phyloP scores from a whole-genome alignment of 345 rosid genomes.

The Erysimum cheiranthoides region DNA sequence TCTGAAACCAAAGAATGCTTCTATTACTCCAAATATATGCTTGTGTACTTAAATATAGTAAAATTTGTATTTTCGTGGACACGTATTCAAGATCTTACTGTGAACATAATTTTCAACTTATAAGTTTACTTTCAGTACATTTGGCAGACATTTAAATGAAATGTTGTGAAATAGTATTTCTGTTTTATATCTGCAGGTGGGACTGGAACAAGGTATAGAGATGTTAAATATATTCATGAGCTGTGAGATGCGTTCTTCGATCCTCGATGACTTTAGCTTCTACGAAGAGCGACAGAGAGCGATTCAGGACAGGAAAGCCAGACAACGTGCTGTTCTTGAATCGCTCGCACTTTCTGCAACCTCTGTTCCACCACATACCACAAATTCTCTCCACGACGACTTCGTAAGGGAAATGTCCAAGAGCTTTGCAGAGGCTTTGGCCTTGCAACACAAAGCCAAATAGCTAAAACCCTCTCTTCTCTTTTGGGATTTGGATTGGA shows the following conservation, averaged over 20 bases:
- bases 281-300: slow-evolving; percentile 81
- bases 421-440: slow-evolving; percentile 67
- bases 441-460: slow-evolving; percentile 37
- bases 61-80: not conserved
- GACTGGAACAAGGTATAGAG: slow-evolving; percentile 69
- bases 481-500: not conserved
- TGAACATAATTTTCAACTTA: not conserved
- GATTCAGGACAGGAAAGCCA: slow-evolving; percentile 69
- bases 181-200: slow-evolving; percentile 55
- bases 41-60: slow-evolving; percentile 11
- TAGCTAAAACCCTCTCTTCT: slow-evolving; percentile 5
- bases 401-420: slow-evolving; percentile 57
- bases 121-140: slow-evolving; percentile 2
- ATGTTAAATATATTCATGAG: slow-evolving; percentile 66
- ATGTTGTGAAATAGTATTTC: not conserved
- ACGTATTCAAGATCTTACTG: not conserved
- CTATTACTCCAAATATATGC: not conserved
- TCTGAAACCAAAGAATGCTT: not conserved
- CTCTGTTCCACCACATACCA: slow-evolving; percentile 35
- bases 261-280: slow-evolving; percentile 77
- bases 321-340: slow-evolving; percentile 49
- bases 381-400: slow-evolving; percentile 46
- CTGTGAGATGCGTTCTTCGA: slow-evolving; percentile 59
- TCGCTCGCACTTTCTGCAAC: slow-evolving; percentile 1
- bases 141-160: slow-evolving; percentile 1